These are phyloP conservation scores for Candida odintsovae DNA, from an alignment of 805 yeast genomes.

Conservation along the genomic window DNA sequence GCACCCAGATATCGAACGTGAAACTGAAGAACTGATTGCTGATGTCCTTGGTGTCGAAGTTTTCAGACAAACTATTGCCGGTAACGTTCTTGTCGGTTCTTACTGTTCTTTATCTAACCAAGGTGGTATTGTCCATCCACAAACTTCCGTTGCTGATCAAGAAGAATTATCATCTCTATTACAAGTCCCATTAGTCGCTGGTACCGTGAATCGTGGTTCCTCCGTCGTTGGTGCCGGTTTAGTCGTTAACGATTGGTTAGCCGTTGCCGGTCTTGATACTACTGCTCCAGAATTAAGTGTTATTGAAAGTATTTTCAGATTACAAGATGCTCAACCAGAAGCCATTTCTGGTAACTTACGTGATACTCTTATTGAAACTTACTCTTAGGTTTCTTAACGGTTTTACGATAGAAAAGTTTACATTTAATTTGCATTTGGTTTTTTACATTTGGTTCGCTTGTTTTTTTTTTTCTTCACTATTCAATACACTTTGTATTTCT, in stretches of 20 bases:
- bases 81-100: conserved; percentile 95
- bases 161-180: conserved; percentile 93
- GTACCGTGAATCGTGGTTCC: conserved; percentile 97
- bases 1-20: conserved; percentile 98
- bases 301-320: conserved; percentile 90
- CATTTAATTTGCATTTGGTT: neutral
- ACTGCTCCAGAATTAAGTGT: conserved; percentile 98
- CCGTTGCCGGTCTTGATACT: conserved; percentile 95
- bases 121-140: conserved; percentile 98
- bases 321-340: conserved; percentile 88
- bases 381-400: conserved; percentile 40
- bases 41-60: conserved; percentile 98
- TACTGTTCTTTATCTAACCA: conserved; percentile 93
- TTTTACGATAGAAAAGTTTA: neutral
- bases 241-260: conserved; percentile 97
- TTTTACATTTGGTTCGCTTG: neutral
- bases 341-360: conserved; percentile 79
- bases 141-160: conserved; percentile 94
- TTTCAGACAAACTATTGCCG: conserved; percentile 97
- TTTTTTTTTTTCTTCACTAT: neutral
- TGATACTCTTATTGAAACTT: conserved; percentile 89
- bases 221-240: conserved; percentile 97
- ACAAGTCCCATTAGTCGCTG: conserved; percentile 97
- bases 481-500: neutral
- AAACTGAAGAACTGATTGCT: conserved; percentile 96